Evolutionary conservation across 768 basidiomycete genomes (phyloP).

Genomic region (Rubroboletus satanas): DNA sequence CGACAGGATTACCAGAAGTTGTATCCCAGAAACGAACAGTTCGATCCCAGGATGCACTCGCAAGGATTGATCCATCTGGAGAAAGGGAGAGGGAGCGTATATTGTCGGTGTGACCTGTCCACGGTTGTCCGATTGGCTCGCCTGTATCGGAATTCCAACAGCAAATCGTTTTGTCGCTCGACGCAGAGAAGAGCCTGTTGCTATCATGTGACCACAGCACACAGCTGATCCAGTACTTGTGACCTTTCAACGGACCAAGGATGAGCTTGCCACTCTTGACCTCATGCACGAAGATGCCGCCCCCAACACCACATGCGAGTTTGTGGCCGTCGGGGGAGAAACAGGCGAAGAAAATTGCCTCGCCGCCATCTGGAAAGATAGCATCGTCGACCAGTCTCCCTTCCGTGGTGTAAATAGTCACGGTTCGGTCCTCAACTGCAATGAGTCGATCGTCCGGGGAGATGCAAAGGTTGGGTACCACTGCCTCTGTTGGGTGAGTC

Average conservation of each 20-base stretch:
- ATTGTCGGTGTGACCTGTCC: slow-evolving; percentile 11
- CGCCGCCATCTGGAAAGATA: too few species aligned
- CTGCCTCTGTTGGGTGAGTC: fast-evolving
- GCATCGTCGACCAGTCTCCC: neutral
- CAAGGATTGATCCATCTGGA: slow-evolving; percentile 5
- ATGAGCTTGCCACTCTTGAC: too few species aligned
- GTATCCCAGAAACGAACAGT: slow-evolving; percentile 12
- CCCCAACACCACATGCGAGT: neutral
- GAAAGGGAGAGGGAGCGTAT: neutral
- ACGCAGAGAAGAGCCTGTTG: slow-evolving; percentile 4
- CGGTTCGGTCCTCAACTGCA: neutral
- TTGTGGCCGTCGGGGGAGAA: slow-evolving; percentile 5
- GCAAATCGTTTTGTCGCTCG: neutral
- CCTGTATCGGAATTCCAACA: slow-evolving; percentile 7
- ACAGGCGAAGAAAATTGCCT: too few species aligned
- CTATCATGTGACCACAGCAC: slow-evolving; percentile 10
- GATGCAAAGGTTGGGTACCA: neutral
- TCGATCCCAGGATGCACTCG: neutral
- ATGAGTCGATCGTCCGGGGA: neutral
- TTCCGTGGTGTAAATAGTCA: neutral
- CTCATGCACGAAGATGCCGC: too few species aligned
- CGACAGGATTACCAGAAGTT: neutral
- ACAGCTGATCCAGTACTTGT: neutral
- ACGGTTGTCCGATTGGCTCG: neutral
- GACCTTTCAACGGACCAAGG: neutral